These are phyloP conservation scores for Hygrocybe coccinea DNA, from an alignment of 768 basidiomycete species.

Conservation along the genomic window DNA sequence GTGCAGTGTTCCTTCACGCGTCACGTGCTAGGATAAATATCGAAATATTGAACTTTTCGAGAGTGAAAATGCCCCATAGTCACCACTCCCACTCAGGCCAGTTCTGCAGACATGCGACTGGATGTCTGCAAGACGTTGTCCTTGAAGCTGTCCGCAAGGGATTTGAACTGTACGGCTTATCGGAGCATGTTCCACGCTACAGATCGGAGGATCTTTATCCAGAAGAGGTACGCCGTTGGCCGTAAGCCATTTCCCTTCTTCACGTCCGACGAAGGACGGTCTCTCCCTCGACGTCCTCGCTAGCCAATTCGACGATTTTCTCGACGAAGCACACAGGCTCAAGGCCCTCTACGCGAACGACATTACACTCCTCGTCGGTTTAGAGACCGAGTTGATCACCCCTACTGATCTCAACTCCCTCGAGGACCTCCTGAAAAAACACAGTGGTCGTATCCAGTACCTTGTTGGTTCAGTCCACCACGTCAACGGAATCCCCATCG, in stretches of 20 bases:
- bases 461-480: conserved; percentile 93
- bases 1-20: no score
- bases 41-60: no score
- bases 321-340: conserved; percentile 75
- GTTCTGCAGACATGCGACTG: conserved; percentile 84
- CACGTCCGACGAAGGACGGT: conserved; percentile 42
- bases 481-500: conserved; percentile 82
- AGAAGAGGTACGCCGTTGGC: conserved; percentile 68
- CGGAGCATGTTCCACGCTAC: conserved; percentile 92
- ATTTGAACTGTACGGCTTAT: conserved; percentile 80
- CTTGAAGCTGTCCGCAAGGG: conserved; percentile 70
- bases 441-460: conserved; percentile 65
- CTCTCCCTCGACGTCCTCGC: conserved; percentile 48
- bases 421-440: conserved; percentile 45
- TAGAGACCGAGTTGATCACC: conserved; percentile 91
- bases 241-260: conserved; percentile 7
- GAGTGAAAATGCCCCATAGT: conserved; percentile 58
- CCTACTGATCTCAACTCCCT: conserved; percentile 56
- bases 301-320: conserved; percentile 66
- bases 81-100: conserved; percentile 83
- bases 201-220: conserved; percentile 80
- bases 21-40: neutral
- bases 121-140: conserved; percentile 77
- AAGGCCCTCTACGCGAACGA: conserved; percentile 54
- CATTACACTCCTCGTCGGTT: conserved; percentile 78